Conservation (phyloP, 352 stramenopile species). For the Pythium volutum region DNA sequence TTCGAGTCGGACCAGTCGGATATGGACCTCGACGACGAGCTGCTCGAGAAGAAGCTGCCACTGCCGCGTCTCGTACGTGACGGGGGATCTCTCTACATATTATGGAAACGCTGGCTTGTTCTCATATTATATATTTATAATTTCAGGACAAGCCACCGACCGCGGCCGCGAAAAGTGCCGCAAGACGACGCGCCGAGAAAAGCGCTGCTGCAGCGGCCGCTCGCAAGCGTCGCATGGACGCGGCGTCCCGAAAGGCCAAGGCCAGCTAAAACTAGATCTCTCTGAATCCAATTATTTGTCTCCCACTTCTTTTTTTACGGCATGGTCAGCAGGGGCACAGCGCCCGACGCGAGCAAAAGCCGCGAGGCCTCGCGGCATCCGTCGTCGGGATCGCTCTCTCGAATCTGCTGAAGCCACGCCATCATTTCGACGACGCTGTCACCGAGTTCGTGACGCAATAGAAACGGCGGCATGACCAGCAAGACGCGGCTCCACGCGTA, state of each 20-base stretch:
- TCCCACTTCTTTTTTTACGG: constrained; percentile 1
- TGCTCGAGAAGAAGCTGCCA: constrained; percentile 19
- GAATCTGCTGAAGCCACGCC: constrained; percentile 51
- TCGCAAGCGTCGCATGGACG: neutral
- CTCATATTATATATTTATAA: too few relatives aligned
- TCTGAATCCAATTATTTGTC: neutral
- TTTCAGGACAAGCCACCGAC: constrained; percentile 10
- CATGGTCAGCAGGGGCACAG: constrained; percentile 32
- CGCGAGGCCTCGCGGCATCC: constrained; percentile 64
- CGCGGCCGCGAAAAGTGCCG: constrained; percentile 5
- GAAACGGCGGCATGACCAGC: constrained; percentile 48
- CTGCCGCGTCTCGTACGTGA: constrained; percentile 8
- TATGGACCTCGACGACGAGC: constrained; percentile 25
- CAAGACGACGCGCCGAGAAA: constrained; percentile 9
- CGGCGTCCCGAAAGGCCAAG: neutral
- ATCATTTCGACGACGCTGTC: constrained; percentile 42
- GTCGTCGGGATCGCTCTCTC: constrained; percentile 48
- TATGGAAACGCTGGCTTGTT: too few relatives aligned
- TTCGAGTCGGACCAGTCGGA: constrained; percentile 52
- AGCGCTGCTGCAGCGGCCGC: constrained; percentile 5
- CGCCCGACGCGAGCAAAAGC: constrained; percentile 49
- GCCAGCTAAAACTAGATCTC: neutral
- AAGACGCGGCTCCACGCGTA: constrained; percentile 72
- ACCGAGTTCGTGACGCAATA: constrained; percentile 56
- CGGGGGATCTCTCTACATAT: too few relatives aligned